Percentiles rank a stretch among this genome's conserved stretches.
Conservation (phyloP, 805 yeast species). For the Trichomonascus vanleenenianus region DNA sequence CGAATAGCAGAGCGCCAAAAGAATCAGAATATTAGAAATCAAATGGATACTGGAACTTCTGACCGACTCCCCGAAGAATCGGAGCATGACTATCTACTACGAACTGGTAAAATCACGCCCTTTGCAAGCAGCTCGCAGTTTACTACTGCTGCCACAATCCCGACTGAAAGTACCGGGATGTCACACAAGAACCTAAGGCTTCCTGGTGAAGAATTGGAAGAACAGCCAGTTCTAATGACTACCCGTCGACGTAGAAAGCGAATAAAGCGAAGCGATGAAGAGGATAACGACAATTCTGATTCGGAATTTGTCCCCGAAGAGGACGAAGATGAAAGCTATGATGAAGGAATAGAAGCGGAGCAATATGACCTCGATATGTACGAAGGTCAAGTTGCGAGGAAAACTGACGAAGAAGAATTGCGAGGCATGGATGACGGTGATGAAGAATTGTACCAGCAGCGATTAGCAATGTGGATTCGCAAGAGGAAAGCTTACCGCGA, state of each 20-base stretch:
- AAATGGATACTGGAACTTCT: constrained; percentile 9
- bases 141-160: constrained; percentile 4
- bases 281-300: constrained; percentile 17
- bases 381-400: too few relatives aligned
- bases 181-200: constrained; percentile 41
- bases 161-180: constrained; percentile 7
- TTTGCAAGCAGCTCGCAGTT: constrained; percentile 52
- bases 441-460: constrained; percentile 49
- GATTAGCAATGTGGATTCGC: constrained; percentile 54
- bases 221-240: constrained; percentile 13
- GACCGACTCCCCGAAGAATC: constrained; percentile 61
- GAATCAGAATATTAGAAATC: constrained; percentile 5
- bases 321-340: constrained; percentile 9
- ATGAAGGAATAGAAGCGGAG: constrained; percentile 11
- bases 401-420: constrained; percentile 8
- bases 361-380: too few relatives aligned
- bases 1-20: constrained; percentile 34
- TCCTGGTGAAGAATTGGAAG: constrained; percentile 39
- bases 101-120: constrained; percentile 92
- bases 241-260: not conserved
- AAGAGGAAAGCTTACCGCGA: constrained; percentile 42
- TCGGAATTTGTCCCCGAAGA: constrained; percentile 19
- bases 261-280: constrained; percentile 15
- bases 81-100: constrained; percentile 66
- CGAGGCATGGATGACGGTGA: constrained; percentile 72